Evolutionary conservation across 345 rosid species (phyloP), one percentile per base, ranked within the genome.

Genomic region (Moricandia moricandioides): DNA sequence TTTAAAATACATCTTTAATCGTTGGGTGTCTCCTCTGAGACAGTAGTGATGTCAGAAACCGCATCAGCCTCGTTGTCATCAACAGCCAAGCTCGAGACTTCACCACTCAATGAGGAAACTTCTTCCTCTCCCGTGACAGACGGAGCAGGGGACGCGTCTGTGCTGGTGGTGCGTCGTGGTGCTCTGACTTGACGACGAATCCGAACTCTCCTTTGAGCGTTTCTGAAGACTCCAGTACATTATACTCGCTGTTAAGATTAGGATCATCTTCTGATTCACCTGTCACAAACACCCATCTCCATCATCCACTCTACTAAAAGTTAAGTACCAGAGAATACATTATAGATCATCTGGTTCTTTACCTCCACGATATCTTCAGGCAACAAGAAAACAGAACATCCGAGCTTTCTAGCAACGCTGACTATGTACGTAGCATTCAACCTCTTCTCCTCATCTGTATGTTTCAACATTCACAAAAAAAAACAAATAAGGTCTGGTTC

Each of bases 281-380:
- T 93, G 91, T 61, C 83, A 60, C 5, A 62, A 62, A 12, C 58
- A 71, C 73, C 77, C 67, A 69, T 61, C 33, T 52, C 59, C 70
- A 69, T 30, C 51, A 68, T 34, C 0, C 21, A 55, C 49, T 52
- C 61, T 21, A 4, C 51, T 27, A 14, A 68, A 27, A 58, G 1
- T 0, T 21, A 58, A 45, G 33, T 49, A 37, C 51, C 21, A 55
- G 45, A 52, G 5, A 13, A 5, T 26, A 18, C 5, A 31, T 5
- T 72, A 33, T 37, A 69, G 51, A 45, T 47, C 24, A 4, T n/a
- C n/a, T n/a, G 39, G 71, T 47, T 55, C 59, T 65, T 40, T 79
- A 91, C 98, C 99, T 92, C 99, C 81, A 92, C 79, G 81, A 95
- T 92, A 76, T 95, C 99, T 70, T 95, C 99, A 2, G 99, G 99